Evolutionary conservation across 2,329 filamentous ascomycete species (phyloP).

Genomic region (Dactylellina leptospora): DNA sequence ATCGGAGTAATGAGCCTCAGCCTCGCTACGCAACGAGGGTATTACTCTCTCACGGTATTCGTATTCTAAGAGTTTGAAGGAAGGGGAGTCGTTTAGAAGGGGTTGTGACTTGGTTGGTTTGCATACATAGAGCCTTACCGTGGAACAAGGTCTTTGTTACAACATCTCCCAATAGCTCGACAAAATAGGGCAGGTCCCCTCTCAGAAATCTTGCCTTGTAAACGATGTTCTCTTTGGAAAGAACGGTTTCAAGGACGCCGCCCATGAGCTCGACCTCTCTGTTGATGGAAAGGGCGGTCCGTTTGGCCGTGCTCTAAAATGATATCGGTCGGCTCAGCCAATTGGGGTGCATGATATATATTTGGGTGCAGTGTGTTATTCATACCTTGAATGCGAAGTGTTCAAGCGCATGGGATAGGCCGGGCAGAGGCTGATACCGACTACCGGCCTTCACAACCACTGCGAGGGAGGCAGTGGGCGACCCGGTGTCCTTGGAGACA

Average conservation of each 20-base stretch:
- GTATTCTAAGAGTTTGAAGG: slow-evolving; percentile 70
- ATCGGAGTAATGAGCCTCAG: slow-evolving; percentile 73
- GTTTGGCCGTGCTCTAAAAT: slow-evolving; percentile 79
- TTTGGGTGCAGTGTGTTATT: slow-evolving; percentile 46
- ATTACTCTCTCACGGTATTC: slow-evolving; percentile 90
- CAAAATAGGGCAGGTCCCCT: slow-evolving; percentile 95
- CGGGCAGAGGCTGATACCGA: slow-evolving; percentile 87
- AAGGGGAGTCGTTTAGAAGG: slow-evolving; percentile 14
- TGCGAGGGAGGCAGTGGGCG: slow-evolving; percentile 88
- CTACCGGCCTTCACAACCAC: slow-evolving; percentile 94
- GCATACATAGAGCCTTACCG: slow-evolving; percentile 63
- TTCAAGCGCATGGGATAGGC: slow-evolving; percentile 87
- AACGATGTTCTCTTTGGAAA: slow-evolving; percentile 91
- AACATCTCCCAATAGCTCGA: slow-evolving; percentile 93
- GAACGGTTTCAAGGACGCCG: slow-evolving; percentile 84
- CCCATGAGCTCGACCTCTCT: slow-evolving; percentile 96
- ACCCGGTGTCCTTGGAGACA: slow-evolving; percentile 86
- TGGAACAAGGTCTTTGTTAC: slow-evolving; percentile 86
- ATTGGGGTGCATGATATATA: slow-evolving; percentile 43
- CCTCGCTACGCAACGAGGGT: slow-evolving; percentile 77
- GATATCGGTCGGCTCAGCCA: slow-evolving; percentile 12
- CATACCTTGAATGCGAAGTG: slow-evolving; percentile 96
- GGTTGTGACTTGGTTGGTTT: background rate
- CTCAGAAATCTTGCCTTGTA: slow-evolving; percentile 94
- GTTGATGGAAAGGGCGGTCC: slow-evolving; percentile 89